These are phyloP conservation scores for Colletotrichum eremochloae DNA, from an alignment of 2,329 filamentous ascomycete genomes.

Conservation along the genomic window DNA sequence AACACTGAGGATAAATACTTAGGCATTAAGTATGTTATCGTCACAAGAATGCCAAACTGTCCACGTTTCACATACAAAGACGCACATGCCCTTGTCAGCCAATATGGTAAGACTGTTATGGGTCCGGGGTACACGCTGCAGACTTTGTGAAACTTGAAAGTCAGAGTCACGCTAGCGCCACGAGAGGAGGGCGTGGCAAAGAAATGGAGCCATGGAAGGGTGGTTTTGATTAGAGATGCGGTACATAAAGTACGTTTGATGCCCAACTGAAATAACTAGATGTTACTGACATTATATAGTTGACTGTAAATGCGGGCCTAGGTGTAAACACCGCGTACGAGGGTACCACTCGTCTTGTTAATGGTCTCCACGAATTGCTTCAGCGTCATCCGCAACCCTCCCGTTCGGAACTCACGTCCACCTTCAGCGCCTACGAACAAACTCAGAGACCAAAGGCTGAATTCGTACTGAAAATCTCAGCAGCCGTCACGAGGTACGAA, in stretches of 20 bases:
- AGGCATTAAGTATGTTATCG: constrained; percentile 97
- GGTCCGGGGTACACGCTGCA: background rate
- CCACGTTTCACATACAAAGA: background rate
- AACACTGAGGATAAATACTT: constrained; percentile 99
- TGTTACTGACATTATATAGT: background rate
- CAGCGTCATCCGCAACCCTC: background rate
- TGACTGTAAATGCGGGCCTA: background rate
- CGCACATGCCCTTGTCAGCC: background rate
- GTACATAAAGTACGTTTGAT: background rate
- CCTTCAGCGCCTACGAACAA: no score
- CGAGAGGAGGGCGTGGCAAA: background rate
- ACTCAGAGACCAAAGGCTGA: no score
- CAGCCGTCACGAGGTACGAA: no score
- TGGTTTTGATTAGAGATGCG: background rate
- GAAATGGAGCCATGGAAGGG: background rate
- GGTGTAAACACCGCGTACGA: background rate
- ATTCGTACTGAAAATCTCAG: no score
- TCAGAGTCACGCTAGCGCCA: background rate
- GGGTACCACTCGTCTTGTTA: background rate
- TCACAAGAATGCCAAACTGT: background rate
- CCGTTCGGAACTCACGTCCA: no score
- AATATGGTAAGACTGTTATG: background rate
- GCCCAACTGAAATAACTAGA: background rate
- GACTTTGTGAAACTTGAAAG: background rate
- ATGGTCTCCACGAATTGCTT: background rate